Percentiles rank a stretch among this genome's conserved stretches.
phyloP scores from a whole-genome alignment of 345 rosid genomes.

The Citropsis articulata region DNA sequence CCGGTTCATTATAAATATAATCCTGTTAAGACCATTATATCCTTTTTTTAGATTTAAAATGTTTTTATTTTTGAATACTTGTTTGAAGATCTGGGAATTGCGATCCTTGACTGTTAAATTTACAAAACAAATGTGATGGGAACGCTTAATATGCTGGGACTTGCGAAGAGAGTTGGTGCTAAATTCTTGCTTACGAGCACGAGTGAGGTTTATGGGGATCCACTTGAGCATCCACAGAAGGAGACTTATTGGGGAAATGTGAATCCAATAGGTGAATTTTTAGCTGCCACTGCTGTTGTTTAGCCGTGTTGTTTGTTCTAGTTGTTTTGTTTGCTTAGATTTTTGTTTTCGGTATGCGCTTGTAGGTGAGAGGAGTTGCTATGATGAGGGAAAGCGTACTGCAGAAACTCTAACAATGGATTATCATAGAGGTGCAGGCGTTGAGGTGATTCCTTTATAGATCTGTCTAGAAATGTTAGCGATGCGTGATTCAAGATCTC shows the following conservation, averaged over 20 bases:
- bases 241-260: conserved; percentile 99
- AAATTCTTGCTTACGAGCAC: conserved; percentile 95
- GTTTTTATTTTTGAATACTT: conserved; percentile 4
- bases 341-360: conserved; percentile 4
- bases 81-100: conserved; percentile 5
- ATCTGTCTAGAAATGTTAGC: background rate
- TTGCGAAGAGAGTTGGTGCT: conserved; percentile 98
- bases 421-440: conserved; percentile 92
- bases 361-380: conserved; percentile 93
- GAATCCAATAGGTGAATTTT: conserved; percentile 76
- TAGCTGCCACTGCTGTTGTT: background rate
- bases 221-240: conserved; percentile 98
- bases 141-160: conserved; percentile 94
- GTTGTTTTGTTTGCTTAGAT: background rate
- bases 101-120: conserved; percentile 48
- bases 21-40: conserved; percentile 97
- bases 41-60: conserved; percentile 34
- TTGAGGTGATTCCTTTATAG: conserved; percentile 51
- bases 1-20: conserved; percentile 97
- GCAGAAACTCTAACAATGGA: conserved; percentile 97
- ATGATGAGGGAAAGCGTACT: conserved; percentile 97
- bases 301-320: background rate
- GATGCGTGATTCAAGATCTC: background rate
- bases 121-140: conserved; percentile 99
- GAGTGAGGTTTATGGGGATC: conserved; percentile 99